phyloP scores from a whole-genome alignment of 2,329 filamentous ascomycete genomes.

The Calonectria ilicicola region DNA sequence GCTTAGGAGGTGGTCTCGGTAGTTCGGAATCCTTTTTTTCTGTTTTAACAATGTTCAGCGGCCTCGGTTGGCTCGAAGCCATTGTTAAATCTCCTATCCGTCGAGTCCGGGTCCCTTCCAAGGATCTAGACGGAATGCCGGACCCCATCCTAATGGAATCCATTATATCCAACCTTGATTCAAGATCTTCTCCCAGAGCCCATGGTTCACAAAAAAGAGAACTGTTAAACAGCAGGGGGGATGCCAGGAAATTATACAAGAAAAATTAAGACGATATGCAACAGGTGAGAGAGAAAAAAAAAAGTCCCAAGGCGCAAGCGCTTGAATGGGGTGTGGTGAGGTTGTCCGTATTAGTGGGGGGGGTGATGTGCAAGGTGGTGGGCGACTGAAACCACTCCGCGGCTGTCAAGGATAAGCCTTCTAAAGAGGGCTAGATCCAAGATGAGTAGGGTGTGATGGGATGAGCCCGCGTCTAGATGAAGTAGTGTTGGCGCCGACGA shows the following conservation, averaged over 20 bases:
- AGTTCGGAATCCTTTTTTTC: constrained; percentile 37
- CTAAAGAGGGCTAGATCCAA: constrained; percentile 39
- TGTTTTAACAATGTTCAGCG: constrained; percentile 35
- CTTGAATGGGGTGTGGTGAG: constrained; percentile 35
- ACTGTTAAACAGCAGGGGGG: background rate
- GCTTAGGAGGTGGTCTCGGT: constrained; percentile 31
- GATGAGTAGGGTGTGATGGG: constrained; percentile 40
- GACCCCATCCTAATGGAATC: constrained; percentile 55
- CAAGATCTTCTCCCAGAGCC: constrained; percentile 32
- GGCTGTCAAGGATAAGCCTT: constrained; percentile 34
- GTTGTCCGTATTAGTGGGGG: constrained; percentile 45
- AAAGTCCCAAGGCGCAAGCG: constrained; percentile 25
- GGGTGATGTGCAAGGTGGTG: constrained; percentile 37
- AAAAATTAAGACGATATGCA: constrained; percentile 13
- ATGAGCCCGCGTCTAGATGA: constrained; percentile 39
- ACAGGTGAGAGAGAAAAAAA: constrained; percentile 30
- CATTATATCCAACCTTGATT: constrained; percentile 53
- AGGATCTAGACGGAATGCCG: constrained; percentile 55
- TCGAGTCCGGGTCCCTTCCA: constrained; percentile 49
- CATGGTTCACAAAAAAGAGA: constrained; percentile 32
- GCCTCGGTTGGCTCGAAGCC: constrained; percentile 37
- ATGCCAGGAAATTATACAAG: constrained; percentile 11
- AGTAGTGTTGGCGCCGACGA: constrained; percentile 32
- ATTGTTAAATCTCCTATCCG: constrained; percentile 38
- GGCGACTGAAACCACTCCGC: constrained; percentile 37